These are phyloP conservation scores for Cyathus striatus DNA, from an alignment of 768 basidiomycete genomes.

Conservation along the genomic window DNA sequence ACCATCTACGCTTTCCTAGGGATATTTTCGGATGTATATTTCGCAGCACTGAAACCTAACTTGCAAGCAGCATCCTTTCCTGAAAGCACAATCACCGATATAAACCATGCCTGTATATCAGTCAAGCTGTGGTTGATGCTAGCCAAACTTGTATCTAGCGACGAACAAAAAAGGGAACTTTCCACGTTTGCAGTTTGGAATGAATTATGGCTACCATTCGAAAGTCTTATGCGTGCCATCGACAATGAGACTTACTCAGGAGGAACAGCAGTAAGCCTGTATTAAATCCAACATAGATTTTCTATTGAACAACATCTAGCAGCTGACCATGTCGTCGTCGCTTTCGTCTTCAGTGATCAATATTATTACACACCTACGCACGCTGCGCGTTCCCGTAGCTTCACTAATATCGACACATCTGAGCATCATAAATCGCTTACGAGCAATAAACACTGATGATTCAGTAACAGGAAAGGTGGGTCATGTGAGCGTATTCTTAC, in stretches of 20 bases:
- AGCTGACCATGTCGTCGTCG: too few species aligned
- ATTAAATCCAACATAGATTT: background rate
- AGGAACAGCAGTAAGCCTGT: constrained; percentile 28
- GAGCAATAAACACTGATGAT: constrained; percentile 41
- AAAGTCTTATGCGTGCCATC: constrained; percentile 42
- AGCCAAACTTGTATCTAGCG: constrained; percentile 31
- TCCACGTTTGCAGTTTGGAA: constrained; percentile 56
- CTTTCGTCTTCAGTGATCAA: constrained; percentile 52
- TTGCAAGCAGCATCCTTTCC: constrained; percentile 27
- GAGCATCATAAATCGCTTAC: constrained; percentile 44
- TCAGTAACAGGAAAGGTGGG: constrained; percentile 46
- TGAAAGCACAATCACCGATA: constrained; percentile 46
- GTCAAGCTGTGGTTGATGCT: constrained; percentile 72
- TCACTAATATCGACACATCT: constrained; percentile 50
- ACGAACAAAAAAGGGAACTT: constrained; percentile 20
- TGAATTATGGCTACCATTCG: constrained; percentile 72
- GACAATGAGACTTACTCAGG: constrained; percentile 42
- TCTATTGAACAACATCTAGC: too few species aligned
- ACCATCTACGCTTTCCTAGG: constrained; percentile 47
- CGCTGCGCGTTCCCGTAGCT: constrained; percentile 46
- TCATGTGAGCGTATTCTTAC: background rate
- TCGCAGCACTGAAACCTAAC: constrained; percentile 36
- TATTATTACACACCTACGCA: constrained; percentile 57
- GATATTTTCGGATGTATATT: constrained; percentile 44
- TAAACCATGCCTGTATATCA: constrained; percentile 65